Conservation (phyloP, 179 eudicot genomes). For the Silene noctiflora region DNA sequence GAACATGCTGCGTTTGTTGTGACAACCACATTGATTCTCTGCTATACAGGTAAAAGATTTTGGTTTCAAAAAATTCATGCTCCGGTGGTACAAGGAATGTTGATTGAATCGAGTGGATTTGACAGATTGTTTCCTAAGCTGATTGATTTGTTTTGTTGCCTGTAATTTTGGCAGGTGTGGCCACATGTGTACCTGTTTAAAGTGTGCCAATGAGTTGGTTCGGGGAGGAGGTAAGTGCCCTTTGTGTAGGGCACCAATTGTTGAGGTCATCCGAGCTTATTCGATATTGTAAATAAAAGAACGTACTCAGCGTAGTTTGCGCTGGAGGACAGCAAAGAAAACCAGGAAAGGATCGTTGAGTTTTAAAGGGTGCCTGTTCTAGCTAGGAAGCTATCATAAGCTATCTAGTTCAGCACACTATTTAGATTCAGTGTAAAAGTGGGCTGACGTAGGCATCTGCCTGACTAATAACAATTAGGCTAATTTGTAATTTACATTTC, state of each 20-base stretch:
- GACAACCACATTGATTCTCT: conserved; percentile 89
- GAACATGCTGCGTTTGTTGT: conserved; percentile 95
- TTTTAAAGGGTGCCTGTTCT: conserved; percentile 2
- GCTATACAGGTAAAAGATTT: conserved; percentile 68
- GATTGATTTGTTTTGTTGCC: conserved; percentile 1
- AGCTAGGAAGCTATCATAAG: too few species aligned
- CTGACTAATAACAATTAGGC: too few species aligned
- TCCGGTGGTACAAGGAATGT: not conserved
- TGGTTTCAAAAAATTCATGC: not conserved
- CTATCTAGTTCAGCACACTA: too few species aligned
- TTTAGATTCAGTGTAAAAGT: too few species aligned
- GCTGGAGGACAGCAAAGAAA: conserved; percentile 7
- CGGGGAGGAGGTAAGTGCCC: conserved; percentile 96
- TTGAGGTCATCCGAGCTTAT: conserved; percentile 92
- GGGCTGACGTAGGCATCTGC: too few species aligned
- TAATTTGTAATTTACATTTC: too few species aligned
- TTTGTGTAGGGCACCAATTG: conserved; percentile 91
- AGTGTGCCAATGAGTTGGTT: conserved; percentile 88
- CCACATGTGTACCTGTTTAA: conserved; percentile 96
- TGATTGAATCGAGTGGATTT: not conserved
- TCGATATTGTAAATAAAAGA: conserved; percentile 68
- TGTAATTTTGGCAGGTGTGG: conserved; percentile 63
- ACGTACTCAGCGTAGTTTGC: conserved; percentile 1
- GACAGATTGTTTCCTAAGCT: not conserved
- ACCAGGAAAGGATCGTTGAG: conserved; percentile 13